A percentile compares a stretch with the other conserved stretches of the same genome.
These are phyloP conservation scores for Alnus glutinosa DNA, from an alignment of 306 rosid genomes.

Conservation along the genomic window DNA sequence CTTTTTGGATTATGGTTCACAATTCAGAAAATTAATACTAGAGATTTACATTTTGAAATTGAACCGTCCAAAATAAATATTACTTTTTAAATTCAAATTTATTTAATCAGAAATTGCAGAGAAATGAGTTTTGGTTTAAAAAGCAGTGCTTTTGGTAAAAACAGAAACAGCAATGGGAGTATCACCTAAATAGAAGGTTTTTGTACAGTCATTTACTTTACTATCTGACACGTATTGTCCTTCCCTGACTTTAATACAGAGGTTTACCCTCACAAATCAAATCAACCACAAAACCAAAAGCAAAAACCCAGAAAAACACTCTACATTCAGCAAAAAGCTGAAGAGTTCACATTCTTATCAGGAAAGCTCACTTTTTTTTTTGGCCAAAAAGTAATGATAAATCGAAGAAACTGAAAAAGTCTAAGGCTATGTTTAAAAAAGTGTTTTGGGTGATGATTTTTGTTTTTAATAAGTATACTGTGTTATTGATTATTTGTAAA, in stretches of 20 bases:
- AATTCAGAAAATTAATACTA: neutral
- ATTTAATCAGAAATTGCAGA: neutral
- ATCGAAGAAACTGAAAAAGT: neutral
- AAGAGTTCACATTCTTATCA: neutral
- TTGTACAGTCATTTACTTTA: neutral
- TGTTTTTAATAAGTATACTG: too few species aligned
- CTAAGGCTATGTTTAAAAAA: too few species aligned
- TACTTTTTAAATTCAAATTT: neutral
- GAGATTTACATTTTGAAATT: neutral
- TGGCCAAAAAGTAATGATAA: neutral
- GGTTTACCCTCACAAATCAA: slow-evolving; percentile 3
- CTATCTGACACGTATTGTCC: neutral
- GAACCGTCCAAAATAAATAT: neutral
- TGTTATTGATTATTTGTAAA: too few species aligned
- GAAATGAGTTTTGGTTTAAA: neutral
- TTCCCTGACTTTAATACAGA: neutral
- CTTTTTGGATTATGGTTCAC: neutral
- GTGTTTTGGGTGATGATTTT: too few species aligned
- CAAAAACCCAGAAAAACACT: slow-evolving; percentile 7
- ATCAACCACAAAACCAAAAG: slow-evolving; percentile 6
- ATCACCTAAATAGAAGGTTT: neutral
- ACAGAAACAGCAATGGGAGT: neutral
- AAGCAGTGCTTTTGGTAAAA: neutral
- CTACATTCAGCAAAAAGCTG: too few species aligned
- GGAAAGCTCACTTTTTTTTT: neutral